A percentile compares a stretch with the other conserved stretches of the same genome.
These are phyloP conservation scores for Volvariella surrecta DNA, from an alignment of 1,284 basidiomycete species.

Conservation along the genomic window DNA sequence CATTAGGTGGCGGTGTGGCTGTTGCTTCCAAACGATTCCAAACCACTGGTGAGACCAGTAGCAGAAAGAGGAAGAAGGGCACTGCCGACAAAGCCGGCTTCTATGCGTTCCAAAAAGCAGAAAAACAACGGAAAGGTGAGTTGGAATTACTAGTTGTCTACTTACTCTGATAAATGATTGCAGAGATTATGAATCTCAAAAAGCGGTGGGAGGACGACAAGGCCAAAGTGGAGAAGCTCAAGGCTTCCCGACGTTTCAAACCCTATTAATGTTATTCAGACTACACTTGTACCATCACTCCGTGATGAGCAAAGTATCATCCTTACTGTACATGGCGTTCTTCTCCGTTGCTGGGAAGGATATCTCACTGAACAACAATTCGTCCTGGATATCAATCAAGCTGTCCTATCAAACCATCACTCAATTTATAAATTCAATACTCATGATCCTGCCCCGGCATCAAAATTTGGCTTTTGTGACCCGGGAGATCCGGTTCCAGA, in stretches of 20 bases:
- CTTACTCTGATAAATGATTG: conserved; percentile 5
- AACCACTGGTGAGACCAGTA: conserved; percentile 44
- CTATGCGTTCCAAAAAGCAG: conserved; percentile 84
- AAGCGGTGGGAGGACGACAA: conserved; percentile 82
- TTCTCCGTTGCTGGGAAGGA: too few relatives aligned
- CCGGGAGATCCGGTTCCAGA: too few relatives aligned
- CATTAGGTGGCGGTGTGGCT: conserved; percentile 70
- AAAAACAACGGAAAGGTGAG: conserved; percentile 76
- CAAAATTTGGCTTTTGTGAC: too few relatives aligned
- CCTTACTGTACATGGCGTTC: too few relatives aligned
- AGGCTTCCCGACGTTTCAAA: conserved; percentile 72
- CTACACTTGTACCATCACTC: too few relatives aligned
- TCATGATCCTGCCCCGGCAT: too few relatives aligned
- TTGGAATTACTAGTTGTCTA: conserved; percentile 4
- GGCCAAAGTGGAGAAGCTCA: conserved; percentile 78
- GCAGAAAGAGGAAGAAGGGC: conserved; percentile 53
- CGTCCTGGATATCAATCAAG: too few relatives aligned
- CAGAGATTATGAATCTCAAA: conserved; percentile 73
- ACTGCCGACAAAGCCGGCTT: conserved; percentile 68
- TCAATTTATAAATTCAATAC: too few relatives aligned
- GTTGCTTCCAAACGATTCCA: conserved; percentile 74
- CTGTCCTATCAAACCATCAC: too few relatives aligned
- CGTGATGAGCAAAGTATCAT: too few relatives aligned
- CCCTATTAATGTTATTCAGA: conserved; percentile 50
- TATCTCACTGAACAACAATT: too few relatives aligned